phyloP scores from a whole-genome alignment of 1,284 basidiomycete genomes.

The Cryptococcus sp. region DNA sequence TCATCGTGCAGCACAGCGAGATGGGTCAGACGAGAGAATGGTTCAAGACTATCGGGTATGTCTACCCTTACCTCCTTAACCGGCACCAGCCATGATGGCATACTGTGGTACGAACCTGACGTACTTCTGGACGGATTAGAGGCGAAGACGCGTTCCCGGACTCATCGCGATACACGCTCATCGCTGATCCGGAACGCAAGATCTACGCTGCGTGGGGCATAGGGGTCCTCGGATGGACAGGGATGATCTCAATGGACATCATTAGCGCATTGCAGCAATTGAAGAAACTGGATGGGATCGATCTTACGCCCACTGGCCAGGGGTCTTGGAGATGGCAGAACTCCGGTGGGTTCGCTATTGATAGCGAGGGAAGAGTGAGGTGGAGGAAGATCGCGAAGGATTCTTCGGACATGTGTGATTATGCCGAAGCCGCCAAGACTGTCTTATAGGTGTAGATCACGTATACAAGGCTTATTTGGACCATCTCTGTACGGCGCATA shows the following conservation, averaged over 20 bases:
- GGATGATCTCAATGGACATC: constrained; percentile 2
- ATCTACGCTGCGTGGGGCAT: constrained; percentile 13
- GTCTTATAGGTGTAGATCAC: background rate
- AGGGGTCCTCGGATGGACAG: constrained; percentile 8
- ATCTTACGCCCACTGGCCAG: constrained; percentile 2
- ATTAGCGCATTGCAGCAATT: constrained; percentile 1
- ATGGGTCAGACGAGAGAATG: constrained; percentile 3
- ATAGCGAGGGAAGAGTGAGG: constrained; percentile 1
- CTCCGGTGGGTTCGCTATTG: constrained; percentile 11
- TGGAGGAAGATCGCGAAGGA: constrained; percentile 12
- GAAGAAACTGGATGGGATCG: constrained; percentile 5
- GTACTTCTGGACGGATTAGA: background rate
- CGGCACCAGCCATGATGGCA: background rate
- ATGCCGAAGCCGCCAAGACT: constrained; percentile 9
- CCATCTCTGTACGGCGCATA: too few species aligned
- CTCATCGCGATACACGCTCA: constrained; percentile 2
- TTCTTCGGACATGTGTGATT: constrained; percentile 12
- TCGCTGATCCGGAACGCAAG: constrained; percentile 6
- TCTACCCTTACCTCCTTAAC: background rate
- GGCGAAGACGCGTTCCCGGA: constrained; percentile 2
- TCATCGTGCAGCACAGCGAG: constrained; percentile 14
- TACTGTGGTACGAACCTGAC: background rate
- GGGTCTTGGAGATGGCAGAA: constrained; percentile 15
- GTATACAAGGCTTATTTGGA: too few species aligned
- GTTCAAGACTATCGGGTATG: constrained; percentile 14